Percentiles rank a stretch among this genome's conserved stretches.
Evolutionary conservation across 306 rosid genomes (phyloP).

Genomic region (Castanopsis chinensis): DNA sequence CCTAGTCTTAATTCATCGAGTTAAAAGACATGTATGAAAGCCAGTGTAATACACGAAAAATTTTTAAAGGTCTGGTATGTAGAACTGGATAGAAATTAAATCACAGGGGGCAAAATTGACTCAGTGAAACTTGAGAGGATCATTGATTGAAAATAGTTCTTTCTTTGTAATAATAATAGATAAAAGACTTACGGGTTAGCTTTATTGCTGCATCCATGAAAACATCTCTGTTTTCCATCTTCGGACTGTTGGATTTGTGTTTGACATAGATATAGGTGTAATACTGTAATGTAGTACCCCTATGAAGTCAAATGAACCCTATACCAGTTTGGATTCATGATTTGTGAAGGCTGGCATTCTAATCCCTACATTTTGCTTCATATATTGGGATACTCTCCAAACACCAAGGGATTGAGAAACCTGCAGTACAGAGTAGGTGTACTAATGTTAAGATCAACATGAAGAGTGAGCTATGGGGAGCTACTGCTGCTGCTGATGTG

Average conservation of each 20-base stretch:
- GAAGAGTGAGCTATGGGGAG: too few species aligned
- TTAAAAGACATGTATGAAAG: not conserved
- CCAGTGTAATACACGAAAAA: not conserved
- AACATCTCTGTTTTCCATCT: conserved; percentile 38
- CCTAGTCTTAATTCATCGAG: not conserved
- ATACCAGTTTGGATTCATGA: conserved; percentile 41
- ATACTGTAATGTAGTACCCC: conserved; percentile 51
- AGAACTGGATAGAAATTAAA: not conserved
- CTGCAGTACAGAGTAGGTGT: conserved; percentile 20
- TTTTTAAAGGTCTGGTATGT: not conserved
- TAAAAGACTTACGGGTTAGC: conserved; percentile 10
- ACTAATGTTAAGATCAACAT: not conserved
- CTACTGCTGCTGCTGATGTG: too few species aligned
- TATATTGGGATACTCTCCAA: conserved; percentile 63
- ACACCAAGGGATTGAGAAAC: conserved; percentile 57
- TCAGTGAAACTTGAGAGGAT: not conserved
- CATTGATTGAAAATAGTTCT: not conserved
- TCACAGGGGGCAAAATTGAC: not conserved
- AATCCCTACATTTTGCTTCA: conserved; percentile 53
- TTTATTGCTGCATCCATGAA: conserved; percentile 23
- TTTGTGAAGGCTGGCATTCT: conserved; percentile 57
- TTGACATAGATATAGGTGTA: conserved; percentile 20
- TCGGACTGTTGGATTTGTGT: conserved; percentile 32
- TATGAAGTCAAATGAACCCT: conserved; percentile 62
- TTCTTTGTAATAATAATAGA: not conserved